Conservation (phyloP, 106 monocot species). For the Hemerocallis citrina region DNA sequence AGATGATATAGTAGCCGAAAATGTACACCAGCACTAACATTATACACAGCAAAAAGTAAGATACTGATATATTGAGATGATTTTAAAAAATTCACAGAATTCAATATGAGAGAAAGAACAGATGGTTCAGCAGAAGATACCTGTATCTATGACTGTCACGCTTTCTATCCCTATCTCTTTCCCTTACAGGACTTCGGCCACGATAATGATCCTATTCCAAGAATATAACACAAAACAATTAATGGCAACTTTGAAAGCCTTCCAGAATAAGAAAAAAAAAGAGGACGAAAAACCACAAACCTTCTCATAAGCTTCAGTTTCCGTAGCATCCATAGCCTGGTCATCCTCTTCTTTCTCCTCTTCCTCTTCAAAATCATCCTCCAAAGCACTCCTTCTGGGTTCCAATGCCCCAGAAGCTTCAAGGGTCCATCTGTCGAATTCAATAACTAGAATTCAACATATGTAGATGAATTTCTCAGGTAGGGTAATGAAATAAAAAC, state of each 20-base stretch:
- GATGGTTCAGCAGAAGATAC: conserved; percentile 18
- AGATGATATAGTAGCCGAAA: too few species aligned
- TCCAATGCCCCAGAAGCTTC: conserved; percentile 75
- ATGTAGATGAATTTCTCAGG: too few species aligned
- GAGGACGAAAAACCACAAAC: conserved; percentile 19
- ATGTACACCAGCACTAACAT: too few species aligned
- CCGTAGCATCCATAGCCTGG: conserved; percentile 39
- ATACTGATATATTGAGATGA: too few species aligned
- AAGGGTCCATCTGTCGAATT: conserved; percentile 57
- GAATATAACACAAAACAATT: background rate
- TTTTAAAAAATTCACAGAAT: too few species aligned
- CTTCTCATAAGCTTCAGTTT: conserved; percentile 44
- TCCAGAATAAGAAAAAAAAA: background rate
- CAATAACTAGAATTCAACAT: background rate
- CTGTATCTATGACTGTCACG: conserved; percentile 65
- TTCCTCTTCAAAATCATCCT: conserved; percentile 99
- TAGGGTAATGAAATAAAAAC: too few species aligned
- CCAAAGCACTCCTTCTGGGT: conserved; percentile 86
- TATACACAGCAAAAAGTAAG: too few species aligned
- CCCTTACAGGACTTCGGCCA: conserved; percentile 70
- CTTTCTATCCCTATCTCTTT: conserved; percentile 76
- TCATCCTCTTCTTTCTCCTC: conserved; percentile 94
- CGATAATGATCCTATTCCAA: conserved; percentile 53
- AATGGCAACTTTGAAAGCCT: background rate
- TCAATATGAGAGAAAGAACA: too few species aligned